Percentiles rank a stretch among this genome's conserved stretches.
phyloP scores from a whole-genome alignment of 2,329 filamentous ascomycete genomes.

The Botrytis paeoniae region DNA sequence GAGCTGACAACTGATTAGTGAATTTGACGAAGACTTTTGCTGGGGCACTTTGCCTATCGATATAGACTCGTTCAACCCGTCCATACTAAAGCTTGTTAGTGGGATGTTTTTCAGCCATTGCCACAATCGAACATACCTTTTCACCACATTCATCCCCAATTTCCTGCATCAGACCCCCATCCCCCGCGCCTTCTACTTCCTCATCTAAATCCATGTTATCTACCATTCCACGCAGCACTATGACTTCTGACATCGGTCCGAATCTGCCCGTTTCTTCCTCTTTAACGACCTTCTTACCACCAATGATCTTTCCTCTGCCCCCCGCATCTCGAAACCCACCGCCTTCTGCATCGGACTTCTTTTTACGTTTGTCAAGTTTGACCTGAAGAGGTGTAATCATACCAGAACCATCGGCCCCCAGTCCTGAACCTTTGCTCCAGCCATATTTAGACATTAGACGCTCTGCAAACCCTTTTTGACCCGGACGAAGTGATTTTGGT shows the following conservation, averaged over 20 bases:
- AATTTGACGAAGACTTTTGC: constrained; percentile 89
- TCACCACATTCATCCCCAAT: constrained; percentile 91
- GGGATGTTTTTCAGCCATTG: constrained; percentile 13
- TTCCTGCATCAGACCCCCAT: constrained; percentile 75
- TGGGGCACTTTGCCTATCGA: constrained; percentile 58
- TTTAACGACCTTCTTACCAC: constrained; percentile 54
- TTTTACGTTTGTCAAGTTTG: constrained; percentile 82
- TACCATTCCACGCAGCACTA: constrained; percentile 81
- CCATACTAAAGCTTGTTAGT: constrained; percentile 59
- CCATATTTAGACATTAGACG: constrained; percentile 92
- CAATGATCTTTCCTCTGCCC: constrained; percentile 75
- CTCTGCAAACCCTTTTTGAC: constrained; percentile 80
- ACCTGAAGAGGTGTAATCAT: constrained; percentile 82
- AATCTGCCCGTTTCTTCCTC: constrained; percentile 54
- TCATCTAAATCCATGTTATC: constrained; percentile 75
- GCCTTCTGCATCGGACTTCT: constrained; percentile 72
- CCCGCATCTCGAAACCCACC: constrained; percentile 69
- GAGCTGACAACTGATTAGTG: constrained; percentile 76
- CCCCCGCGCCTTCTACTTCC: constrained; percentile 66
- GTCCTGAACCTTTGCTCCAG: constrained; percentile 82
- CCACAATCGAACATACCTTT: constrained; percentile 51
- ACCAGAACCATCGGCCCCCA: constrained; percentile 77
- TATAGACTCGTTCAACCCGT: constrained; percentile 73
- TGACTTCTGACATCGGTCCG: constrained; percentile 74
- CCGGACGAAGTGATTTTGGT: constrained; percentile 64